These are phyloP conservation scores for Petasospora fabianii DNA, from an alignment of 1,139 yeast species.

Conservation along the genomic window DNA sequence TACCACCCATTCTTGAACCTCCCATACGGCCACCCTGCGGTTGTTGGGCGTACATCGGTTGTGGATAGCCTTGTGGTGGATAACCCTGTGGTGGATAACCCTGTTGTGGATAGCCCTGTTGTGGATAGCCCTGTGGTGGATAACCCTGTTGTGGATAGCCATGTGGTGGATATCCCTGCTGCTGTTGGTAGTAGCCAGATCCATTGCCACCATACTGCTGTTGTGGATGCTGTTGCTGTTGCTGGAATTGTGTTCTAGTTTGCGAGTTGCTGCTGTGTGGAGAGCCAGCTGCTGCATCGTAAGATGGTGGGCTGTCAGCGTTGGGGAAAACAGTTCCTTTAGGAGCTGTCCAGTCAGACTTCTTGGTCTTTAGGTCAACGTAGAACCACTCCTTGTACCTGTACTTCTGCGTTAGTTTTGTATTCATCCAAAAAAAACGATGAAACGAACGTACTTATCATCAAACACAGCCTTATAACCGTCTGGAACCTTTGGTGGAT, in stretches of 20 bases:
- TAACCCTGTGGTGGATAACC: constrained; percentile 19
- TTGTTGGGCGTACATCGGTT: constrained; percentile 15
- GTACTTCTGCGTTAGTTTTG: background rate
- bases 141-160: constrained; percentile 10
- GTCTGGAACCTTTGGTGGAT: constrained; percentile 53
- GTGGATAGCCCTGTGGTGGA: constrained; percentile 11
- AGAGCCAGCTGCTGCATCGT: constrained; percentile 15
- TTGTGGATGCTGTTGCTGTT: constrained; percentile 18
- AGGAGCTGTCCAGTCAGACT: constrained; percentile 92
- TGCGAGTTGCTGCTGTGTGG: background rate
- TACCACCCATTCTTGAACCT: constrained; percentile 37
- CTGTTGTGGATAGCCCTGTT: constrained; percentile 13
- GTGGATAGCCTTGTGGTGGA: constrained; percentile 26
- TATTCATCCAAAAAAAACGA: no score
- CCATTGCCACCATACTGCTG: no score
- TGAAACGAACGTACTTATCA: constrained; percentile 45
- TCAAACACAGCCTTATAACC: constrained; percentile 93
- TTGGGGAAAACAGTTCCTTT: constrained; percentile 46
- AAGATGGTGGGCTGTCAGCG: constrained; percentile 25
- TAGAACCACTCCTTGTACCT: constrained; percentile 71
- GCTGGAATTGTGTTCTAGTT: no score
- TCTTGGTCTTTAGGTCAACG: constrained; percentile 66
- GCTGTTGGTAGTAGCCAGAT: constrained; percentile 14
- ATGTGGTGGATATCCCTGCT: constrained; percentile 7
- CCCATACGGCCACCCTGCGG: constrained; percentile 22